phyloP scores from a whole-genome alignment of 2,329 filamentous ascomycete genomes.

The Colletotrichum horii region DNA sequence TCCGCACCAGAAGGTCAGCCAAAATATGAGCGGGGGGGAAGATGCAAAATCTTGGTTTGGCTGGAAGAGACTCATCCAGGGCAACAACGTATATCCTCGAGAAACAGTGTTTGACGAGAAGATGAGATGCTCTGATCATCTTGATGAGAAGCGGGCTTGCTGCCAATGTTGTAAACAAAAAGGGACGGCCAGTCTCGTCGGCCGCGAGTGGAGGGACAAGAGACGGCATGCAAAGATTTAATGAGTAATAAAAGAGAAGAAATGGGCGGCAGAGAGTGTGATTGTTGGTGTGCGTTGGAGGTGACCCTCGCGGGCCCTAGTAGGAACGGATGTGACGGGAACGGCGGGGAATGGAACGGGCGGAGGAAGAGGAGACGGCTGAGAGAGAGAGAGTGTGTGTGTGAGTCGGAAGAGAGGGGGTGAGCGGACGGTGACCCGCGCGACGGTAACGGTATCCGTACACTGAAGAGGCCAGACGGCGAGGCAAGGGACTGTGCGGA shows the following conservation, averaged over 20 bases:
- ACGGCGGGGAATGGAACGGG: neutral
- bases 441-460: neutral
- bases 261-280: constrained; percentile 15
- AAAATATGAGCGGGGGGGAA: neutral
- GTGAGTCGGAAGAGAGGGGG: neutral
- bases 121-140: neutral
- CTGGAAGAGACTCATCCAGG: neutral
- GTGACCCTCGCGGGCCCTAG: constrained; percentile 13
- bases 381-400: neutral
- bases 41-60: neutral
- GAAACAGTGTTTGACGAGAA: neutral
- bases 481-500: neutral
- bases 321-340: constrained; percentile 13
- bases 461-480: neutral
- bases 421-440: neutral
- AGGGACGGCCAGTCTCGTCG: neutral
- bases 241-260: constrained; percentile 22
- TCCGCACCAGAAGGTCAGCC: constrained; percentile 10
- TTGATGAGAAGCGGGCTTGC: neutral
- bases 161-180: neutral
- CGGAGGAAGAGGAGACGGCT: neutral
- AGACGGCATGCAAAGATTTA: constrained; percentile 20
- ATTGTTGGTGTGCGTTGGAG: constrained; percentile 3
- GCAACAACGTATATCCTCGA: neutral
- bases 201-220: constrained; percentile 19